These are phyloP conservation scores for Leccinum broughii DNA, from an alignment of 768 basidiomycete genomes.

Conservation along the genomic window DNA sequence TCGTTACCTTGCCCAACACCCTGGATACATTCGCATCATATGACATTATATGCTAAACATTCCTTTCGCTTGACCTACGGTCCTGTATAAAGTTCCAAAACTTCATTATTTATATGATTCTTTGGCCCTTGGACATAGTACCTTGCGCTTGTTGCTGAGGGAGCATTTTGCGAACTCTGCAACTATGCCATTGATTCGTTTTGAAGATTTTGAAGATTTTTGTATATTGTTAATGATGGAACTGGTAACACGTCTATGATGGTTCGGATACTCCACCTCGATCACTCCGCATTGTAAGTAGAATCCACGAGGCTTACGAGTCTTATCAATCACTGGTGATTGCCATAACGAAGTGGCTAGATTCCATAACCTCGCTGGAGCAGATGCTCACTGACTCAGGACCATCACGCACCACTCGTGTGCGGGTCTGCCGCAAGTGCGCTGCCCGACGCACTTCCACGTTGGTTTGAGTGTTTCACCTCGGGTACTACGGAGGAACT, in stretches of 20 bases:
- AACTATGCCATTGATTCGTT: background rate
- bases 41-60: background rate
- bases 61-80: background rate
- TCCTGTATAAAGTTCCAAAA: background rate
- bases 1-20: conserved; percentile 4
- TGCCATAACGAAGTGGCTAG: background rate
- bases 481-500: background rate
- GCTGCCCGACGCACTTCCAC: background rate
- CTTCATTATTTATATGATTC: conserved; percentile 5
- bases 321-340: background rate
- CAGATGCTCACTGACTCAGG: background rate
- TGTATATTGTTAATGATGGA: background rate
- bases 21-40: conserved; percentile 3
- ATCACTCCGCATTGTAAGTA: background rate
- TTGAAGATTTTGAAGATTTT: background rate
- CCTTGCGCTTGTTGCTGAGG: background rate
- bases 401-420: background rate
- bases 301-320: background rate
- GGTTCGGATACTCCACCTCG: background rate
- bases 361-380: background rate
- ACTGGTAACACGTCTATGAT: background rate
- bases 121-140: background rate
- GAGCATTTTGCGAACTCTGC: background rate
- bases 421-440: background rate
- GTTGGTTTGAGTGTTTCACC: background rate